Evolutionary conservation across 352 stramenopile species (phyloP).

Genomic region (Globisporangium spinosum): DNA sequence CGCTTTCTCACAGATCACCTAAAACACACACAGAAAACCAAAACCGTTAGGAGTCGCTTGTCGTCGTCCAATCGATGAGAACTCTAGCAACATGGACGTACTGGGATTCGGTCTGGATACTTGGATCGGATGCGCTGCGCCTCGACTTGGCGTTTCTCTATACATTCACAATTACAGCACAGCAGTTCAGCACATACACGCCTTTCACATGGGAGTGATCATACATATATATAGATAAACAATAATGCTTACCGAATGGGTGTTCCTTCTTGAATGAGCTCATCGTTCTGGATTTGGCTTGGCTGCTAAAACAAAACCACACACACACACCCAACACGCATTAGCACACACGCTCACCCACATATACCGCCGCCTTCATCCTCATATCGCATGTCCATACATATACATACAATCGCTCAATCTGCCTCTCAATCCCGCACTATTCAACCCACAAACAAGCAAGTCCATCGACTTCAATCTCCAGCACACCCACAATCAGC

Average conservation of each 20-base stretch:
- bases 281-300: conserved; percentile 34
- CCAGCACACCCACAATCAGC: not conserved
- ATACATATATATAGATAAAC: not conserved
- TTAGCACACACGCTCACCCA: not conserved
- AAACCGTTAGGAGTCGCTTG: not conserved
- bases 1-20: conserved; percentile 93
- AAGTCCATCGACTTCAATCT: not conserved
- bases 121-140: conserved; percentile 97
- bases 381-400: not conserved
- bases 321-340: not conserved
- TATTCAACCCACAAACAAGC: conserved; percentile 1
- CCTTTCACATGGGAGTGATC: not conserved
- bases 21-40: not conserved
- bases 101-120: conserved; percentile 98
- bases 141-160: conserved; percentile 97
- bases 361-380: not conserved
- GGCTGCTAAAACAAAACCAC: not conserved
- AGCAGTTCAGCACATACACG: not conserved
- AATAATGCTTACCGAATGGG: conserved; percentile 53
- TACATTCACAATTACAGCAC: conserved; percentile 8
- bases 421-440: not conserved
- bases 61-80: not conserved
- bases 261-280: conserved; percentile 92
- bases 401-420: not conserved
- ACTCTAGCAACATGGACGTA: conserved; percentile 20